Conservation (phyloP, 306 rosid genomes). For the Fagus sylvatica region DNA sequence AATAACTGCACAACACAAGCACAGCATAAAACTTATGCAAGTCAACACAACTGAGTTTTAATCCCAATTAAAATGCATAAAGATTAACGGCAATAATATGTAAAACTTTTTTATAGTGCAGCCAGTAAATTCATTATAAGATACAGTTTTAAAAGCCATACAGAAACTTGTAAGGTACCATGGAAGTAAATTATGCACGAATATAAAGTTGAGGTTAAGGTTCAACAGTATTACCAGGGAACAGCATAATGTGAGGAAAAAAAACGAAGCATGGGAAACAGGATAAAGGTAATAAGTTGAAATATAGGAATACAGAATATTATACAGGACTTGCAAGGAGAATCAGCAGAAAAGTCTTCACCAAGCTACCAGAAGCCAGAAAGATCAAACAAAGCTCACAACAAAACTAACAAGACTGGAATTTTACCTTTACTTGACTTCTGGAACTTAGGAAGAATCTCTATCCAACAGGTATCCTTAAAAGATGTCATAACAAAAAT, state of each 20-base stretch:
- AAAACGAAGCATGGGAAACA: constrained; percentile 4
- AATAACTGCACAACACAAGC: constrained; percentile 55
- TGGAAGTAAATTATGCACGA: neutral
- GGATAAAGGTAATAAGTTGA: neutral
- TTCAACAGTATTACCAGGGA: neutral
- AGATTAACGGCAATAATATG: neutral
- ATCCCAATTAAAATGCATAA: neutral
- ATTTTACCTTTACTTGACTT: constrained; percentile 62
- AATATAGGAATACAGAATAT: neutral
- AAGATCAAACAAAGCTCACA: constrained; percentile 4
- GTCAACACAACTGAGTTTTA: too few relatives aligned
- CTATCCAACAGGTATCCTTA: constrained; percentile 78
- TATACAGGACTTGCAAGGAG: neutral
- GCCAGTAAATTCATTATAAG: constrained; percentile 10
- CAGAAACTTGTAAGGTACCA: neutral
- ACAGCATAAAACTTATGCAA: neutral
- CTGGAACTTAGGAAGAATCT: constrained; percentile 72
- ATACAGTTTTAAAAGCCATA: neutral
- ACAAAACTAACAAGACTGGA: neutral
- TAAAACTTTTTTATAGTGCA: neutral
- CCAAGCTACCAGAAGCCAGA: neutral
- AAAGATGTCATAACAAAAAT: constrained; percentile 84
- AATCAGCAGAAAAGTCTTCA: neutral
- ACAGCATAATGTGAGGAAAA: neutral
- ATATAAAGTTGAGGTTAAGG: constrained; percentile 1